These are phyloP conservation scores for Ophiobolus disseminans DNA, from an alignment of 2,329 filamentous ascomycete genomes.

Conservation along the genomic window DNA sequence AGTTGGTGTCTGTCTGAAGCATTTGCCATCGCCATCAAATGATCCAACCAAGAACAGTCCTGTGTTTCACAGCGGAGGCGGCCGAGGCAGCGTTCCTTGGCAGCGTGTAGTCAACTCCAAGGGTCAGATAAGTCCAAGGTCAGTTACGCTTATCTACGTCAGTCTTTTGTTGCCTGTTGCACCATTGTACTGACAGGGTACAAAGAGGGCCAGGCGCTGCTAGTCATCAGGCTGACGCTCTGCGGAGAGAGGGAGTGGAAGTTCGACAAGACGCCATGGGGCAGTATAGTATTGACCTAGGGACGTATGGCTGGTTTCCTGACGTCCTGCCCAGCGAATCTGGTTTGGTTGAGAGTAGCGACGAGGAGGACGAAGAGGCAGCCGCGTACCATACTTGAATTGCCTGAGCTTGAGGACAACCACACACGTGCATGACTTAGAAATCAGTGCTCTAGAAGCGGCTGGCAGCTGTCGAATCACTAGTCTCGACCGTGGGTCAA, in stretches of 20 bases:
- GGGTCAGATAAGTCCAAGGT: constrained; percentile 86
- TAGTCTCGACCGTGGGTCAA: background rate
- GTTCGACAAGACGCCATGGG: constrained; percentile 56
- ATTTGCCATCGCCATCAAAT: constrained; percentile 66
- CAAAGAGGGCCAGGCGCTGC: constrained; percentile 55
- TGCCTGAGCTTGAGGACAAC: background rate
- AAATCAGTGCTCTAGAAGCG: constrained; percentile 15
- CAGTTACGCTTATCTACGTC: constrained; percentile 30
- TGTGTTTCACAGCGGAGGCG: constrained; percentile 72
- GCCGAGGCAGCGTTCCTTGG: constrained; percentile 92
- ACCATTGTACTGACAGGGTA: constrained; percentile 26
- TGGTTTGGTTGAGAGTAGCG: constrained; percentile 41
- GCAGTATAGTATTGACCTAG: constrained; percentile 56
- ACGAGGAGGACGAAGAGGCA: constrained; percentile 41
- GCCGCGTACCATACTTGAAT: constrained; percentile 44
- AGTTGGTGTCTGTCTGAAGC: constrained; percentile 88
- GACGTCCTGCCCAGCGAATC: constrained; percentile 57
- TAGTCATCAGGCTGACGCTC: constrained; percentile 54
- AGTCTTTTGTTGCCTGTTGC: constrained; percentile 18
- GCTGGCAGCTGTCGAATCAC: constrained; percentile 1
- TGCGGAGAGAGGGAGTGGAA: constrained; percentile 57
- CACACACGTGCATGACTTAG: constrained; percentile 4
- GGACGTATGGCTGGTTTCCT: constrained; percentile 61
- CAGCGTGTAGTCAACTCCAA: constrained; percentile 90
- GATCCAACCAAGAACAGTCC: constrained; percentile 51